These are phyloP conservation scores for Hypoxylon lenormandii DNA, from an alignment of 495 filamentous ascomycete species.

Conservation along the genomic window DNA sequence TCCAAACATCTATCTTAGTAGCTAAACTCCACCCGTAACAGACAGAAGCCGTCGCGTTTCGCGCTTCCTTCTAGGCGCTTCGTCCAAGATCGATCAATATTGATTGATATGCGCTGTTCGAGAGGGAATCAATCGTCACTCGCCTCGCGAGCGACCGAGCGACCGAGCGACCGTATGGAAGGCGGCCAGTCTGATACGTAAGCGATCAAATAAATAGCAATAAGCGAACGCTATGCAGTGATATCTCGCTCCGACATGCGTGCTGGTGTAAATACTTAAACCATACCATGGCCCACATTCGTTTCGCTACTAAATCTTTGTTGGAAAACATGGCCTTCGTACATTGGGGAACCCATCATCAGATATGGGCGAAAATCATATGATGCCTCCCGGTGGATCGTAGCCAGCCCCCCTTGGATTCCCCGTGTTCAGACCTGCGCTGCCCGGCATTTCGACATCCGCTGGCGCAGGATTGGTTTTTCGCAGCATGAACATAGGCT, in stretches of 20 bases:
- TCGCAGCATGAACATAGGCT: conserved; percentile 98
- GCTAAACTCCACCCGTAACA: conserved; percentile 10
- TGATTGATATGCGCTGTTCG: not conserved
- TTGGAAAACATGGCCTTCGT: conserved; percentile 16
- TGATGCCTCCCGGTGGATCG: conserved; percentile 68
- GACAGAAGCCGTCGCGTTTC: conserved; percentile 1
- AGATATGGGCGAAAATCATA: conserved; percentile 51
- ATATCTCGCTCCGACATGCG: conserved; percentile 20
- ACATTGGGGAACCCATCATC: conserved; percentile 3
- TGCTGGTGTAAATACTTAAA: conserved; percentile 14
- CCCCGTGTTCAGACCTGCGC: conserved; percentile 60
- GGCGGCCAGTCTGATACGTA: conserved; percentile 11
- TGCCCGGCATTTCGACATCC: conserved; percentile 59
- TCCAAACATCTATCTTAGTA: conserved; percentile 21
- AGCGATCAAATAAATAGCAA: conserved; percentile 32
- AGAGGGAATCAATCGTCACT: not conserved
- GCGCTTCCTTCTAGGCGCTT: not conserved
- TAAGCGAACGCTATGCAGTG: conserved; percentile 44
- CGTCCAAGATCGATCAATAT: not conserved
- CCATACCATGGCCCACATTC: conserved; percentile 6
- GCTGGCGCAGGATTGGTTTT: conserved; percentile 67
- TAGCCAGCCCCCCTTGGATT: conserved; percentile 54
- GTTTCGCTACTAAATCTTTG: not conserved
- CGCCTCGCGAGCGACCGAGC: conserved; percentile 2
- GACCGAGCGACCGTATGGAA: not conserved